Evolutionary conservation across 2,329 filamentous ascomycete species (phyloP).

Genomic region (Cladosporium sp.): DNA sequence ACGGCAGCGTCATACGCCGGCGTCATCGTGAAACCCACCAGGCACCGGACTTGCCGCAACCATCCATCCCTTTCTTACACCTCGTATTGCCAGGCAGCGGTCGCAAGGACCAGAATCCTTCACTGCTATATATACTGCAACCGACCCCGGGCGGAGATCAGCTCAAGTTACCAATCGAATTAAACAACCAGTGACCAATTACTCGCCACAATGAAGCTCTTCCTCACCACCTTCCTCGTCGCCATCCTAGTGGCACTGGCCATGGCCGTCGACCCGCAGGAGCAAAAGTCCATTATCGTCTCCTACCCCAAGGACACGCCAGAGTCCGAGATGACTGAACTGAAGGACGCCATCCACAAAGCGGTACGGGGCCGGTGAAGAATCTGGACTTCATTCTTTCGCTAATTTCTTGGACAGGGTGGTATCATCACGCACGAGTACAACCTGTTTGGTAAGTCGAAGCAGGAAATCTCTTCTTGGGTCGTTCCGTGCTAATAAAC

Average conservation of each 20-base stretch:
- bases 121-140: too few species aligned
- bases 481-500: constrained; percentile 43
- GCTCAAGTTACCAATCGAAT: too few species aligned
- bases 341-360: constrained; percentile 62
- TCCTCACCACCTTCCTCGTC: constrained; percentile 18
- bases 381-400: constrained; percentile 14
- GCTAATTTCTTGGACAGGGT: constrained; percentile 37
- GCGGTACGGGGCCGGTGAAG: constrained; percentile 43
- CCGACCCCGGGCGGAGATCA: too few species aligned
- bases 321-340: constrained; percentile 59
- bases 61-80: too few species aligned
- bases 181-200: not conserved
- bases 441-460: constrained; percentile 8
- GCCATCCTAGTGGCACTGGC: constrained; percentile 51
- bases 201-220: constrained; percentile 25
- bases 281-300: constrained; percentile 68
- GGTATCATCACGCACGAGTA: constrained; percentile 69
- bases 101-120: too few species aligned
- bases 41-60: too few species aligned
- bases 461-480: not conserved
- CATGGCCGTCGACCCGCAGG: constrained; percentile 46
- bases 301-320: constrained; percentile 63
- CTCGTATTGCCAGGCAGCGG: too few species aligned
- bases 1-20: too few species aligned
- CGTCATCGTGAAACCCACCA: too few species aligned